phyloP scores from a whole-genome alignment of 495 filamentous ascomycete species.

The Mytilinidion resinicola region DNA sequence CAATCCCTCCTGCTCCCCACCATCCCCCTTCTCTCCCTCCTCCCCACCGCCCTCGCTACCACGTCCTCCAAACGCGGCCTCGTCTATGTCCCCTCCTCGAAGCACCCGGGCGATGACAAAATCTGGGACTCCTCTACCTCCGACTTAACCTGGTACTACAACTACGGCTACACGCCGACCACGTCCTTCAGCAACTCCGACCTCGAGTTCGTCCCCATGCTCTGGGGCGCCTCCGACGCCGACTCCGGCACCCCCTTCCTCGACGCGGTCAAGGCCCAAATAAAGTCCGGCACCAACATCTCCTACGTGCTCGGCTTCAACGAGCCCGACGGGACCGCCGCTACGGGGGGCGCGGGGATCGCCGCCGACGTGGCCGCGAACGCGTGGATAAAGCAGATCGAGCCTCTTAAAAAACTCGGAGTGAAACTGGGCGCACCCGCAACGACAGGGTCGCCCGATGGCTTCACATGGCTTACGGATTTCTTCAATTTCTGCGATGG shows the following conservation, averaged over 20 bases:
- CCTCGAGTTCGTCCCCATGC: conserved; percentile 75
- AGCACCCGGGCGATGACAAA: conserved; percentile 49
- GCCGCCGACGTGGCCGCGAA: conserved; percentile 51
- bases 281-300: conserved; percentile 52
- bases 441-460: conserved; percentile 37
- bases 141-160: conserved; percentile 77
- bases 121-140: conserved; percentile 50
- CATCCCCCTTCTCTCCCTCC: conserved; percentile 23
- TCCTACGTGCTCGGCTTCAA: conserved; percentile 65
- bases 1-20: conserved; percentile 11
- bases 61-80: conserved; percentile 64
- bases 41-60: conserved; percentile 29
- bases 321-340: conserved; percentile 55
- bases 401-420: conserved; percentile 51
- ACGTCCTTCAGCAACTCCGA: conserved; percentile 39
- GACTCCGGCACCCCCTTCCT: conserved; percentile 50
- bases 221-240: conserved; percentile 54
- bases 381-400: conserved; percentile 60
- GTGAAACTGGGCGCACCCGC: conserved; percentile 35
- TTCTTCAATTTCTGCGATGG: conserved; percentile 51
- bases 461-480: conserved; percentile 56
- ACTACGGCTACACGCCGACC: conserved; percentile 55
- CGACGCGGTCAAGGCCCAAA: conserved; percentile 44
- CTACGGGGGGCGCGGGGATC: conserved; percentile 54
- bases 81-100: conserved; percentile 50